Evolutionary conservation across 768 basidiomycete genomes (phyloP), one percentile per base, ranked within the genome.

Genomic region (Mycena latifolia): DNA sequence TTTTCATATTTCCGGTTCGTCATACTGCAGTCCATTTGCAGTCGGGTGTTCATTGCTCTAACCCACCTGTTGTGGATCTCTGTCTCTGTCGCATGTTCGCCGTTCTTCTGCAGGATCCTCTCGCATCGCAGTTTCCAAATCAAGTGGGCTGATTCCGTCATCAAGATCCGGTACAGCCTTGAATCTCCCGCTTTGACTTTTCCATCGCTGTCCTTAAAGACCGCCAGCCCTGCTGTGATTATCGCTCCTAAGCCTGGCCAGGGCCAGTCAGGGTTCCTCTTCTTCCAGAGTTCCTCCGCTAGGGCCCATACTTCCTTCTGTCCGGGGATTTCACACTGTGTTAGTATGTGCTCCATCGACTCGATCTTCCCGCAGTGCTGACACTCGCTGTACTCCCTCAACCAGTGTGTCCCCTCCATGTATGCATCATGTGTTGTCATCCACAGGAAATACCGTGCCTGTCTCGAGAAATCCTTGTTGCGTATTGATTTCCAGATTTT

Each of bases 101-200:
- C 48, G 0, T 61, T 55, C 17, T 66, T 51, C n/a, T 66, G 53
- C 9, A 72, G 67, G 0, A 74, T 53, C 31, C 73, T 48, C 20
- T 72, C 66, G 29, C 65, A 65, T n/a, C 74, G 25, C 1, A 72
- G 22, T 17, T 56, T 67, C 74, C 72, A 75, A 5, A 73, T 71
- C 7, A 73, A 50, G 41, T 73, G 61, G 0, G 71, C 72, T 0
- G 74, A 64, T 29, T 72, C 64, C 0, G 72, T 7, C 8, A 75
- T 61, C 0, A 75, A 53, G 9, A 72, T 72, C 4, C 55, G 46
- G 47, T 54, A 69, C 6, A 74, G n/a, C n/a, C n/a, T n/a, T n/a
- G n/a, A n/a, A n/a, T n/a, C n/a, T n/a, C n/a, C n/a, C n/a, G n/a
- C 46, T 27, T 70, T 24, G 2, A 35, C 56, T 33, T 33, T 33